phyloP scores from a whole-genome alignment of 305 asterid genomes.

The Andrographis paniculata region DNA sequence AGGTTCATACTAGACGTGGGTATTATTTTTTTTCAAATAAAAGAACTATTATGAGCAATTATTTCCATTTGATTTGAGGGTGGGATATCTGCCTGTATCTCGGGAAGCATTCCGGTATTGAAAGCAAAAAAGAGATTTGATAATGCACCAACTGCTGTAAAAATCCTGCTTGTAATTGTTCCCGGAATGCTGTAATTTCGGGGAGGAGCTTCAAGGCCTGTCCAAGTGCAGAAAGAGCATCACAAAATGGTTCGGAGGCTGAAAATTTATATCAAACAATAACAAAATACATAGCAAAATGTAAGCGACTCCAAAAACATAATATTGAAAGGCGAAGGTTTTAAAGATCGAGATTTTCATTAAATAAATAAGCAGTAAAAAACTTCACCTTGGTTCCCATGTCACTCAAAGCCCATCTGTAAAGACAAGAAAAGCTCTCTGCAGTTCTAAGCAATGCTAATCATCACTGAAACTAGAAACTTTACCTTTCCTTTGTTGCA shows the following conservation, averaged over 20 bases:
- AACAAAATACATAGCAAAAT: not conserved
- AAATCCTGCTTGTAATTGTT: conserved; percentile 31
- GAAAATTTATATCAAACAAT: conserved; percentile 2
- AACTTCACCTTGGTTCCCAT: not conserved
- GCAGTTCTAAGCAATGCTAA: not conserved
- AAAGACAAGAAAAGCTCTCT: not conserved
- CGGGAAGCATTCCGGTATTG: conserved; percentile 97
- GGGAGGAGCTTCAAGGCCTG: conserved; percentile 71
- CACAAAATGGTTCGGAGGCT: not conserved
- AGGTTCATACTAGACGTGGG: not conserved
- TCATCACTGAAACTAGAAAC: not conserved
- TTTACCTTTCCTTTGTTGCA: not conserved
- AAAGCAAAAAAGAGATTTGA: conserved; percentile 82
- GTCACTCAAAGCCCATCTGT: not conserved
- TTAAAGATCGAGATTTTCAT: not conserved
- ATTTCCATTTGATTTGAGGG: not conserved
- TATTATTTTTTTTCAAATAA: not conserved
- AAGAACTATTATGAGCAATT: not conserved
- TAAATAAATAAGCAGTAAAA: not conserved
- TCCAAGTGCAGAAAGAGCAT: conserved; percentile 7
- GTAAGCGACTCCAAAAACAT: not conserved
- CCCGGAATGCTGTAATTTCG: conserved; percentile 65
- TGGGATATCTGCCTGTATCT: conserved; percentile 51
- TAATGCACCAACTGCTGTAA: conserved; percentile 64
- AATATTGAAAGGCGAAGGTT: not conserved